Conservation (phyloP, 495 filamentous ascomycete species). For the Extremus antarcticus region DNA sequence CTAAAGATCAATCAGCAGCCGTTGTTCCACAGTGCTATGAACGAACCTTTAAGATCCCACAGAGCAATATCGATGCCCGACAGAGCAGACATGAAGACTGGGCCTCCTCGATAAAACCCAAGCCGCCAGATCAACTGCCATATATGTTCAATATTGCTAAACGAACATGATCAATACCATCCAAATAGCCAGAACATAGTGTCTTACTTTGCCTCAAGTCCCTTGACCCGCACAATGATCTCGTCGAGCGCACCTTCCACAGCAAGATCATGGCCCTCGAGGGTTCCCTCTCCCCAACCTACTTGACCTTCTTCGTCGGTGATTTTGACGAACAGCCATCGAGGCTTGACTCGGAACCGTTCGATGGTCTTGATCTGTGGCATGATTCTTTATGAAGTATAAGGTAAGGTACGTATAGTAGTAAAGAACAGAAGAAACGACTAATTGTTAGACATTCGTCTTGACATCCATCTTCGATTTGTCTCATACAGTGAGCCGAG, state of each 20-base stretch:
- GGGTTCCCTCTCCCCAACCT: conserved; percentile 67
- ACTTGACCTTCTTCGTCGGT: conserved; percentile 51
- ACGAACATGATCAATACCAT: no score
- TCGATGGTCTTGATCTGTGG: conserved; percentile 5
- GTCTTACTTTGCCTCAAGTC: conserved; percentile 51
- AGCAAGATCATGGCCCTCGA: conserved; percentile 65
- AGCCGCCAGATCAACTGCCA: conserved; percentile 61
- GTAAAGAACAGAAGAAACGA: no score
- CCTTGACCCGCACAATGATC: conserved; percentile 49
- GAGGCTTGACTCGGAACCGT: conserved; percentile 11
- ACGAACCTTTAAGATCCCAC: conserved; percentile 57
- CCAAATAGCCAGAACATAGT: no score
- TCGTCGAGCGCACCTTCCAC: conserved; percentile 68
- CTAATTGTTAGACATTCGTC: no score
- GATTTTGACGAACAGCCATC: conserved; percentile 43
- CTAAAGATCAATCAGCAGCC: conserved; percentile 6
- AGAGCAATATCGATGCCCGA: conserved; percentile 72
- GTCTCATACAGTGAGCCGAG: no score
- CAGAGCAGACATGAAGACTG: conserved; percentile 71
- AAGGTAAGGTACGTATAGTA: no score
- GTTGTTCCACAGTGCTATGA: background rate
- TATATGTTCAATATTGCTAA: conserved; percentile 60
- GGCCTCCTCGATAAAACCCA: conserved; percentile 70
- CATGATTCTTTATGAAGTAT: no score
- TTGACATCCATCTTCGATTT: no score